Evolutionary conservation across 2,329 filamentous ascomycete genomes (phyloP).

Genomic region (Ophiosphaerella korrae): DNA sequence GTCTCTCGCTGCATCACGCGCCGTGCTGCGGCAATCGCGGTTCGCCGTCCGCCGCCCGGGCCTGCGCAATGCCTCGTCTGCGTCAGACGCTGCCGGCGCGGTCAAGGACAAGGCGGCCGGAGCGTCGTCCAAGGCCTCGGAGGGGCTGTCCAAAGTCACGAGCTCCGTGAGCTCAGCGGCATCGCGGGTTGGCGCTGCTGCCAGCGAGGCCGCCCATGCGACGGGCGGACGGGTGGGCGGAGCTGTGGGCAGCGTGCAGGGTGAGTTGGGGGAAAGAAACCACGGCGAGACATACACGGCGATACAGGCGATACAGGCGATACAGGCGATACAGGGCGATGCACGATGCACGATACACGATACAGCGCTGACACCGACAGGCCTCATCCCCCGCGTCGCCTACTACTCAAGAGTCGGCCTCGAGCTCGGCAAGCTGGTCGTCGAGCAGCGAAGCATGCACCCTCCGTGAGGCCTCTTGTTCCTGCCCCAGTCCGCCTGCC

Average conservation of each 20-base stretch:
- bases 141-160: conserved; percentile 82
- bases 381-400: conserved; percentile 80
- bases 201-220: conserved; percentile 49
- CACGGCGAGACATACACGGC: no score
- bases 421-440: conserved; percentile 87
- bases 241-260: conserved; percentile 79
- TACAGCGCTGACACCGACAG: conserved; percentile 55
- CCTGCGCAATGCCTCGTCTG: conserved; percentile 57
- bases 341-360: no score
- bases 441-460: conserved; percentile 86
- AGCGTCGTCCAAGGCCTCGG: conserved; percentile 74
- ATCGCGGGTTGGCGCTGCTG: conserved; percentile 69
- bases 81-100: conserved; percentile 52
- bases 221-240: conserved; percentile 66
- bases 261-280: conserved; percentile 63
- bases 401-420: conserved; percentile 92
- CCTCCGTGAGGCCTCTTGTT: conserved; percentile 75
- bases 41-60: conserved; percentile 50
- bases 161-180: conserved; percentile 80
- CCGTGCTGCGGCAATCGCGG: conserved; percentile 52
- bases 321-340: no score
- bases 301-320: neutral
- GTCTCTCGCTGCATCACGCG: conserved; percentile 55
- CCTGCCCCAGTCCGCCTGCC: neutral
- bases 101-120: conserved; percentile 61